Conservation (phyloP, 2,329 filamentous ascomycete genomes). For the Byssoonygena ceratinophila region DNA sequence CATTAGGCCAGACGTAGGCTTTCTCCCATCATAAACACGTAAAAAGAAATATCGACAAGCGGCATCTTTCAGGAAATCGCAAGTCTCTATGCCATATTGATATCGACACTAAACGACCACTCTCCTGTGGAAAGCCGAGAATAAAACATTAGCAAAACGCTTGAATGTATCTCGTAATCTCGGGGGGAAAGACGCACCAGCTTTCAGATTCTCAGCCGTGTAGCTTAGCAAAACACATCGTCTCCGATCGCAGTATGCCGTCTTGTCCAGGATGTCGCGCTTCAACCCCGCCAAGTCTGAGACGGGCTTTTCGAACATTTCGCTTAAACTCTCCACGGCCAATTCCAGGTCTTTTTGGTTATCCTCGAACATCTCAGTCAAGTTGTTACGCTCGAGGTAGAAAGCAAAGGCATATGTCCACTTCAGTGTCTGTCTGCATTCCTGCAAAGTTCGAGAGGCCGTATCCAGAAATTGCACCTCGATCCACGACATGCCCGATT, state of each 20-base stretch:
- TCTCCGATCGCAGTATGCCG: constrained; percentile 87
- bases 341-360: constrained; percentile 97
- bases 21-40: neutral
- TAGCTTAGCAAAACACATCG: constrained; percentile 82
- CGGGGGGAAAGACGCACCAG: constrained; percentile 52
- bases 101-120: constrained; percentile 39
- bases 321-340: constrained; percentile 91
- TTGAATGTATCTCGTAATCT: too few species aligned
- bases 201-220: constrained; percentile 82
- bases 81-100: constrained; percentile 8
- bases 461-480: constrained; percentile 95
- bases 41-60: neutral
- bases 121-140: constrained; percentile 25
- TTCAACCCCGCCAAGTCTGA: constrained; percentile 74
- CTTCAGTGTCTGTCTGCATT: constrained; percentile 95
- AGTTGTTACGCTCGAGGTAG: constrained; percentile 89
- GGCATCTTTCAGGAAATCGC: neutral
- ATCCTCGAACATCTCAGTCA: constrained; percentile 95
- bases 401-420: constrained; percentile 99
- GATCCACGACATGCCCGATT: constrained; percentile 96
- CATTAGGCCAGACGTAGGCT: neutral
- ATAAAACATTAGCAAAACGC: neutral
- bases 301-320: constrained; percentile 99
- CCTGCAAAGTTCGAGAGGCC: constrained; percentile 85
- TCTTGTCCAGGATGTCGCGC: constrained; percentile 98